A percentile compares a stretch with the other conserved stretches of the same genome.
phyloP scores from a whole-genome alignment of 108 stramenopile species.

The Cyclotella kingstonii region DNA sequence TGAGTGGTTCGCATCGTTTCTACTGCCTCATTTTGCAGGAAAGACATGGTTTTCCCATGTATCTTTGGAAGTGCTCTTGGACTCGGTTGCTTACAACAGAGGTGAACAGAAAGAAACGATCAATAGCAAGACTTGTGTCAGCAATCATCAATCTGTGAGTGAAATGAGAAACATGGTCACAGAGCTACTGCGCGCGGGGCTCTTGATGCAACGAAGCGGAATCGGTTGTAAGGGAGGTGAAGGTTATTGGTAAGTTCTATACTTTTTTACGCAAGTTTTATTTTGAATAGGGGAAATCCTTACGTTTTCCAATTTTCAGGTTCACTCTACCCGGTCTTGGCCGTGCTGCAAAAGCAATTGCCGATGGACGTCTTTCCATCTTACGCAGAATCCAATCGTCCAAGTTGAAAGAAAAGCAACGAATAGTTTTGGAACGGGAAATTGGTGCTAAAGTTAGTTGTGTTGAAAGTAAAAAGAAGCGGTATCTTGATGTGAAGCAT shows the following conservation, averaged over 20 bases:
- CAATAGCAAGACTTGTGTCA: background rate
- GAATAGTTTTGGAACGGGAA: slow-evolving; percentile 27
- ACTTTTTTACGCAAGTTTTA: background rate
- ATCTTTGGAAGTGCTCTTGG: slow-evolving; percentile 16
- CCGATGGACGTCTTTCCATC: slow-evolving; percentile 20
- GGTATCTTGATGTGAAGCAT: slow-evolving; percentile 10
- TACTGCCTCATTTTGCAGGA: slow-evolving; percentile 29
- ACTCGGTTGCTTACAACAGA: background rate
- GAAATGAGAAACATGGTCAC: slow-evolving; percentile 21
- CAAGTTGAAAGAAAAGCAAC: slow-evolving; percentile 35
- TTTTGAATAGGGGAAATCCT: background rate
- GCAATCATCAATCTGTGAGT: background rate
- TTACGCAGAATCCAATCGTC: slow-evolving; percentile 17
- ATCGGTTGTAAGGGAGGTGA: slow-evolving; percentile 12
- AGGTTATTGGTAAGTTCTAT: slow-evolving; percentile 27
- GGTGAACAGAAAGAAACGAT: slow-evolving; percentile 1
- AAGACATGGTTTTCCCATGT: slow-evolving; percentile 32
- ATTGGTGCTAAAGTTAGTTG: slow-evolving; percentile 3
- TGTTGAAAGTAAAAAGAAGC: background rate
- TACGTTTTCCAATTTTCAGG: background rate
- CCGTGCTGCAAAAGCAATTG: slow-evolving; percentile 33
- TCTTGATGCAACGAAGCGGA: slow-evolving; percentile 34
- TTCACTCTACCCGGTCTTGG: slow-evolving; percentile 43
- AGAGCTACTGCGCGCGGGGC: slow-evolving; percentile 30
- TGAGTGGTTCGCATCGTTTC: slow-evolving; percentile 17